Evolutionary conservation across 2,329 filamentous ascomycete species (phyloP), one percentile per base, ranked within the genome.

Genomic region (Colletotrichum cereale): DNA sequence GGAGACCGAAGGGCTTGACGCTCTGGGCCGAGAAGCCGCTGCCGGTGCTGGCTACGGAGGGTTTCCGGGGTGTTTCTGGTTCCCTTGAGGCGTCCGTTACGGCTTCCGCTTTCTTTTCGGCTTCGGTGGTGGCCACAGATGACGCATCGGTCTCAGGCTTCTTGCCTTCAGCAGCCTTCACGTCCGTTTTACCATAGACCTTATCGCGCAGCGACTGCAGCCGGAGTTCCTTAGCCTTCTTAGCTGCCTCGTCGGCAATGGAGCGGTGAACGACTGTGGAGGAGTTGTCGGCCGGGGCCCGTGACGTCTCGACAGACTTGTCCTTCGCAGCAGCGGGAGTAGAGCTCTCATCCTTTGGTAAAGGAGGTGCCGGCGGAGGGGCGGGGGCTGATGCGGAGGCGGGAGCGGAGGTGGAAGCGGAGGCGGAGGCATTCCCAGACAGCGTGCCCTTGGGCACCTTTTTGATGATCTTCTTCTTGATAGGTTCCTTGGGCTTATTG

Each of bases 161-260:
- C 58, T 77, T 62, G n/a, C 67, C 67, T 12, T 76, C 71, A 14
- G 75, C 34, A 73, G 55, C 31, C 64, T 73, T 31, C 69, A 73
- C 21, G 21, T 75, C 75, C 26, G 80, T 81, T 75, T 86, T 86
- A 62, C 86, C 86, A 73, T 89, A 79, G 6, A 88, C 87, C 79
- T 89, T 89, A 66, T 87, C 85, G 65, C 86, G 83, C 72, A 90
- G 78, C 75, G 79, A 83, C 73, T 88, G 84, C 73, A 90, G 83
- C 66, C 85, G 86, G 74, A 86, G 82, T 75, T 90, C 85, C 81
- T 91, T 91, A 61, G 90, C 90, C 80, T 88, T 91, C 75, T 86
- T 82, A 0, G 90, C 90, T 60, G 88, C 90, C 78, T 94, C 91
- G 76, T 93, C 87, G 52, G 89, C 89, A 62, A 90, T 84, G 76